phyloP scores from a whole-genome alignment of 2,329 filamentous ascomycete genomes.

The Cyphellophora attinorum region DNA sequence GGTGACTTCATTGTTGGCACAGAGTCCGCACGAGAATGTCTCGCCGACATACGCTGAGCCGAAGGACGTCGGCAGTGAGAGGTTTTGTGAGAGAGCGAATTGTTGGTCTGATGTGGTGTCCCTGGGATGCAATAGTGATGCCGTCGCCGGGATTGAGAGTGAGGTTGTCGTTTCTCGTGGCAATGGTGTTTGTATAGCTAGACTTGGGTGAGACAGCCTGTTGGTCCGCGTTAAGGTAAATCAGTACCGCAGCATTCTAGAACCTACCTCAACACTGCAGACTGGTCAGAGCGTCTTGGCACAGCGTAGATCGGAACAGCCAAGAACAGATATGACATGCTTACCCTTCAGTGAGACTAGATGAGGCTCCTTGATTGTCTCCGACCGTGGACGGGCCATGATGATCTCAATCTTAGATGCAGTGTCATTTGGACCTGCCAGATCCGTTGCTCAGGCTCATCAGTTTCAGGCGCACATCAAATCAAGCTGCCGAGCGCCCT shows the following conservation, averaged over 20 bases:
- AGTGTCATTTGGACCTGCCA: no score
- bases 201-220: constrained; percentile 65
- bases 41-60: constrained; percentile 93
- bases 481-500: no score
- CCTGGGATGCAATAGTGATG: constrained; percentile 65
- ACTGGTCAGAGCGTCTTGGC: constrained; percentile 3
- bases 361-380: constrained; percentile 60
- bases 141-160: constrained; percentile 44
- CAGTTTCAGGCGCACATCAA: no score
- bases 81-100: constrained; percentile 42
- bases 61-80: constrained; percentile 84
- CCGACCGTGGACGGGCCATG: constrained; percentile 34
- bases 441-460: no score
- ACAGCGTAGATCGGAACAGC: constrained; percentile 3
- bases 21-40: constrained; percentile 86
- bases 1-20: constrained; percentile 78
- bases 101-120: constrained; percentile 32
- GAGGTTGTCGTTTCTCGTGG: constrained; percentile 24
- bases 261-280: constrained; percentile 48
- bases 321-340: constrained; percentile 2
- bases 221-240: no score
- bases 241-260: no score
- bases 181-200: constrained; percentile 35
- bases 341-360: constrained; percentile 64
- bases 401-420: no score